A percentile compares a stretch with the other conserved stretches of the same genome.
phyloP scores from a whole-genome alignment of 345 rosid species.

The Sisymbrium irio region DNA sequence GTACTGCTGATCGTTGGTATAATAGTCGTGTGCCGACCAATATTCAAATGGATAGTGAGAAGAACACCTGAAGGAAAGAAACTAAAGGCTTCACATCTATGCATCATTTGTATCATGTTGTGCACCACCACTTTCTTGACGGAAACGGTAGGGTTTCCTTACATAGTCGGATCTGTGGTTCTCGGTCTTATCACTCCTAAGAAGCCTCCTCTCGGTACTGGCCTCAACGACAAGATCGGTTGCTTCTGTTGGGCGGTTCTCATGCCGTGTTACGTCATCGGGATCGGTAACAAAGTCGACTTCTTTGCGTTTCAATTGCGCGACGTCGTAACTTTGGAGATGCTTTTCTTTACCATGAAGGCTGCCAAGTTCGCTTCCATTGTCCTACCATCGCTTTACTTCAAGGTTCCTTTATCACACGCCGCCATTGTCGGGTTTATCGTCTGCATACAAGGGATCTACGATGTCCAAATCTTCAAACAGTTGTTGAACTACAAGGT shows the following conservation, averaged over 20 bases:
- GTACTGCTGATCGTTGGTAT: constrained; percentile 5
- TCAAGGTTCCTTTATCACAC: constrained; percentile 39
- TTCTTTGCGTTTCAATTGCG: not conserved
- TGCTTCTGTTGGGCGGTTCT: constrained; percentile 34
- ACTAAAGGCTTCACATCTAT: constrained; percentile 24
- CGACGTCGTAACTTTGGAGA: constrained; percentile 17
- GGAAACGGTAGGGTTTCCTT: constrained; percentile 30
- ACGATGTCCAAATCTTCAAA: constrained; percentile 33
- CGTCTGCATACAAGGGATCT: constrained; percentile 39
- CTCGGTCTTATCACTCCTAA: constrained; percentile 40
- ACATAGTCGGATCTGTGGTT: constrained; percentile 27
- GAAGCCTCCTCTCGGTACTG: constrained; percentile 32
- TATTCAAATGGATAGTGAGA: constrained; percentile 38
- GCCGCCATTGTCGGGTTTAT: constrained; percentile 36
- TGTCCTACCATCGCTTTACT: constrained; percentile 34
- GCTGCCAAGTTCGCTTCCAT: constrained; percentile 20
- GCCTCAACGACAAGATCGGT: constrained; percentile 31
- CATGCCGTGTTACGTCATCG: constrained; percentile 40
- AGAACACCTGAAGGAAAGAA: constrained; percentile 37
- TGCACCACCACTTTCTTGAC: constrained; percentile 5
- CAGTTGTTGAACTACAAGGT: constrained; percentile 18
- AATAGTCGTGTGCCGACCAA: constrained; percentile 31
- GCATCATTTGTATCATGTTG: constrained; percentile 30
- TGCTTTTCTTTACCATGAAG: constrained; percentile 1
- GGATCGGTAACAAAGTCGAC: constrained; percentile 28